Conservation (phyloP, 495 filamentous ascomycete genomes). For the Tuber magnatum region DNA sequence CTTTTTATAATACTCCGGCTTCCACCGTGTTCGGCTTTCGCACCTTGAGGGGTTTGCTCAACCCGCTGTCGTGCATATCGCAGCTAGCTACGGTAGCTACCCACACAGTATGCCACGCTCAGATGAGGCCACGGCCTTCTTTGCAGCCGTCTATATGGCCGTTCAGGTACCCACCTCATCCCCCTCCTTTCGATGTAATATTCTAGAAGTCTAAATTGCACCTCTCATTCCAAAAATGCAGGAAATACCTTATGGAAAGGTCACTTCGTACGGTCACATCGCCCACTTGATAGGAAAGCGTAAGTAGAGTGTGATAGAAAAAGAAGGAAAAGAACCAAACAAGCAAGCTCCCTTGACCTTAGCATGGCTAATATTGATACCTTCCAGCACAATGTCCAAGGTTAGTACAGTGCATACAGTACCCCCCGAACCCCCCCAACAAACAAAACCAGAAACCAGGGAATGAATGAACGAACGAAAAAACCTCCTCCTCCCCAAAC, state of each 20-base stretch:
- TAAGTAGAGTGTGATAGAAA: constrained; percentile 45
- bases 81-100: not conserved
- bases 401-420: not conserved
- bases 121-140: constrained; percentile 80
- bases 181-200: not conserved
- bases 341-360: not conserved
- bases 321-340: no score
- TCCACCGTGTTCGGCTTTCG: not conserved
- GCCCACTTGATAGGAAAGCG: constrained; percentile 70
- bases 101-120: constrained; percentile 56
- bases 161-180: constrained; percentile 49
- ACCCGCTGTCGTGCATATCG: not conserved
- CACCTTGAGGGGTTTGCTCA: not conserved
- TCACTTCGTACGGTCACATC: constrained; percentile 87
- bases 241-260: constrained; percentile 72
- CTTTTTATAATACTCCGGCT: not conserved
- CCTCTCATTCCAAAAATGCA: not conserved
- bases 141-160: constrained; percentile 71
- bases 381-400: constrained; percentile 25
- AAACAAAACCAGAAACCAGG: not conserved
- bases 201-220: constrained; percentile 2
- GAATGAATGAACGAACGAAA: not conserved
- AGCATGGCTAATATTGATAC: constrained; percentile 4
- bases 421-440: not conserved
- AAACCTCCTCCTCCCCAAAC: not conserved